Base-by-base conservation (phyloP, 2,329 filamentous ascomycete genomes). In the Trichophyton verrucosum region DNA sequence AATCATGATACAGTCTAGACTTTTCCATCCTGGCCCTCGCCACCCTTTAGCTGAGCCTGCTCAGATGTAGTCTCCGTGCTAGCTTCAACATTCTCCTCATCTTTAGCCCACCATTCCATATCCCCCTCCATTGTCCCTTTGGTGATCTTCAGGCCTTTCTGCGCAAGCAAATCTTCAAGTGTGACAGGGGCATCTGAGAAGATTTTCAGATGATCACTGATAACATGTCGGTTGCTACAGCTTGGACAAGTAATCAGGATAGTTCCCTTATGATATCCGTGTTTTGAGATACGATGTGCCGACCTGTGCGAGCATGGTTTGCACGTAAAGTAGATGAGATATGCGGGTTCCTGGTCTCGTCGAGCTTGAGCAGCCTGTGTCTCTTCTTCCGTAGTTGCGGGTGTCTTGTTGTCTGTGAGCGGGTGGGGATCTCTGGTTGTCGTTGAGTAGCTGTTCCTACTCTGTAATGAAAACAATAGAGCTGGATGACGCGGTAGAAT, bases 301-400 rank as follows among this genome's bases (percentile, higher is more conserved):
- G 89, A 95, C 61, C 91, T 86, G 40, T 82, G 77, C 53, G 81
- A 78, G 76, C 94, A 99, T 36, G 89, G 89, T 62, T 88, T 86
- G 81, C 94, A 99, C 66, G 94, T 99, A 73, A 99, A 96, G 57
- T 86, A 88, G 65, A 99, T 81, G 67, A 90, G 82, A 76, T 97
- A 99, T 61, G 88, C 84, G 1, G 89, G 89, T 66, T 84, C 71
- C 63, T 74, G 64, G 63, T 73, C 67, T 64, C 75, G 68, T 63
- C 74, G 68, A 58, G 70, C 61, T 66, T 71, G 65, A 65, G 74
- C 74, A 20, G 40, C 40, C 22, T 40, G 13, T 9, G 36, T 30
- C 15, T 59, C 57, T 44, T 22, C 24, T 60, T 72, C 68, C 60
- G 70, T 64, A 57, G 71, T 66, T 36, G 66, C 68, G 61, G 72